A percentile compares a stretch with the other conserved stretches of the same genome.
Evolutionary conservation across 495 filamentous ascomycete genomes (phyloP).

Genomic region (Eremomyces bilateralis): DNA sequence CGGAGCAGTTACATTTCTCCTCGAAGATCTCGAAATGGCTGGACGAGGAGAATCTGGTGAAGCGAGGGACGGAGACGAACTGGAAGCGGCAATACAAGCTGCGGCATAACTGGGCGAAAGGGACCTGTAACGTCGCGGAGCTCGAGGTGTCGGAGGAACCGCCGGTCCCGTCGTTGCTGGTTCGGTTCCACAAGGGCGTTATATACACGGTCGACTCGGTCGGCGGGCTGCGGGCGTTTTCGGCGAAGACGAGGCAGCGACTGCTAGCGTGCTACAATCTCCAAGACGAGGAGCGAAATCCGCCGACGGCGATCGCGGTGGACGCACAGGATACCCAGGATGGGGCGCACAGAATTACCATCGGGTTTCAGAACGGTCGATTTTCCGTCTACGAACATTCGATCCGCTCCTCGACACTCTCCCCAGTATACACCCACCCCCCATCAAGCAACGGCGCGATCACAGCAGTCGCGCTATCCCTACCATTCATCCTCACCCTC

Average conservation of each 20-base stretch:
- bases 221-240: constrained; percentile 58
- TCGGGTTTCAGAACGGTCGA: constrained; percentile 60
- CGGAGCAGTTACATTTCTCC: constrained; percentile 35
- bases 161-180: constrained; percentile 35
- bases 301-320: constrained; percentile 48
- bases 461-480: constrained; percentile 50
- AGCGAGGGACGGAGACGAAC: constrained; percentile 30
- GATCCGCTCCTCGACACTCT: too few relatives aligned
- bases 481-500: constrained; percentile 61
- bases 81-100: constrained; percentile 89
- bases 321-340: constrained; percentile 22
- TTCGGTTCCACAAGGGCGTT: constrained; percentile 49
- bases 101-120: constrained; percentile 77
- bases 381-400: constrained; percentile 40
- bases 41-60: constrained; percentile 40
- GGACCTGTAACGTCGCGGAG: constrained; percentile 60
- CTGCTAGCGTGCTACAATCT: constrained; percentile 17
- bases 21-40: constrained; percentile 64
- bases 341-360: constrained; percentile 27
- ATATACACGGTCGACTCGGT: constrained; percentile 55
- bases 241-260: constrained; percentile 33
- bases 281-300: constrained; percentile 12
- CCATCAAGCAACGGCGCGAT: constrained; percentile 38
- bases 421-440: constrained; percentile 34
- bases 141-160: constrained; percentile 38